Conservation (phyloP, 768 basidiomycete genomes). For the Leccinellum albellum region DNA sequence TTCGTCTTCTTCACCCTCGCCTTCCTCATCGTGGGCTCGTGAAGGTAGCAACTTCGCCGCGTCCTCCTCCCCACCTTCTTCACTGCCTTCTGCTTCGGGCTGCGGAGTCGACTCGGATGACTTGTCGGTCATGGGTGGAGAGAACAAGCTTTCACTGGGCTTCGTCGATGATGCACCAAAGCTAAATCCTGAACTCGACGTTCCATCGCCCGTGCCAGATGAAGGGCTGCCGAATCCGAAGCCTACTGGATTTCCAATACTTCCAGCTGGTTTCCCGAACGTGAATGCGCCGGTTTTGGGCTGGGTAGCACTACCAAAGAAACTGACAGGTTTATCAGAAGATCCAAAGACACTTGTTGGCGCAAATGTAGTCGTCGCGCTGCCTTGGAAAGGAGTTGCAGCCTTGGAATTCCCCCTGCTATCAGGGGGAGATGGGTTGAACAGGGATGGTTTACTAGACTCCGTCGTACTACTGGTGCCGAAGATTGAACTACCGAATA, state of each 20-base stretch:
- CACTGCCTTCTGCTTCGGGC: conserved; percentile 21
- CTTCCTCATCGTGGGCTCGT: conserved; percentile 59
- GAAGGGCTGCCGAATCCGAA: conserved; percentile 42
- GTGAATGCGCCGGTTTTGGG: conserved; percentile 23
- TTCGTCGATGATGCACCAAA: conserved; percentile 24
- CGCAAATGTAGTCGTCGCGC: conserved; percentile 6
- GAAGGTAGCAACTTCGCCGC: conserved; percentile 18
- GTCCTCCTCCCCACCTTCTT: conserved; percentile 32
- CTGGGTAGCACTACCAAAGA: conserved; percentile 29
- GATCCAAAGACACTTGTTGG: conserved; percentile 19
- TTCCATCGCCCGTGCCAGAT: conserved; percentile 17
- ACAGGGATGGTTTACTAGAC: conserved; percentile 9
- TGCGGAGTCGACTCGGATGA: conserved; percentile 30
- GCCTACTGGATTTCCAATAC: conserved; percentile 61
- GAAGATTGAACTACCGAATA: conserved; percentile 27
- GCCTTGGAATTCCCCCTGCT: conserved; percentile 14
- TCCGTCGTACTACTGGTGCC: conserved; percentile 16
- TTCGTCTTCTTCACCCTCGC: conserved; percentile 80
- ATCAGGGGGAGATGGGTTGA: conserved; percentile 10
- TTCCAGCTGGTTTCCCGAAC: conserved; percentile 38
- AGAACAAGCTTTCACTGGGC: conserved; percentile 21
- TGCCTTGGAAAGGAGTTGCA: conserved; percentile 18
- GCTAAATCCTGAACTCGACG: conserved; percentile 18
- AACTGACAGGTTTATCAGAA: conserved; percentile 23
- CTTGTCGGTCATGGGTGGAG: conserved; percentile 26